Conservation (phyloP, 164 flowering plant species). For the Magnolia officinalis region DNA sequence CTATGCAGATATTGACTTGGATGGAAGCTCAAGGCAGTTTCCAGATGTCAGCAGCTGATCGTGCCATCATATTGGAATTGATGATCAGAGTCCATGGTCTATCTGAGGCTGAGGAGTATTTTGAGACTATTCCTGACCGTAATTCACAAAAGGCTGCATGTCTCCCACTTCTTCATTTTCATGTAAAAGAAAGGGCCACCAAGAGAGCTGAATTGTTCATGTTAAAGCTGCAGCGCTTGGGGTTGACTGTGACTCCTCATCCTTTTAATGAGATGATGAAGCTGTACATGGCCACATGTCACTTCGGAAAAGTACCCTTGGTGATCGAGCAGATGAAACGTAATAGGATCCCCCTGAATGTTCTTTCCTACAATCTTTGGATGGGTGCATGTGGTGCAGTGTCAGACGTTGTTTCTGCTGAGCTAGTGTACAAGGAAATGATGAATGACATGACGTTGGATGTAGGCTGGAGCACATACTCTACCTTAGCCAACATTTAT, state of each 20-base stretch:
- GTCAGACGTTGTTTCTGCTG: conserved; percentile 34
- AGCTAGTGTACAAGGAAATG: conserved; percentile 46
- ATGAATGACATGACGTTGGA: conserved; percentile 32
- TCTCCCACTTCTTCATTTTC: conserved; percentile 47
- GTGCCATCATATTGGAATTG: conserved; percentile 38
- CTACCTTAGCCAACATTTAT: conserved; percentile 48
- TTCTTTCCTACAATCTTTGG: conserved; percentile 65
- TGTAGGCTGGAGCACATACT: conserved; percentile 52
- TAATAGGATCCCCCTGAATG: conserved; percentile 37
- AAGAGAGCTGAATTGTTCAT: conserved; percentile 49
- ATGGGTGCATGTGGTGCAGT: conserved; percentile 40
- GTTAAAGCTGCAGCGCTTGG: conserved; percentile 38
- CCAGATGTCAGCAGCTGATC: conserved; percentile 35
- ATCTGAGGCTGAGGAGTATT: conserved; percentile 46
- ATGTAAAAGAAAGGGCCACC: conserved; percentile 33
- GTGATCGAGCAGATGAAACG: conserved; percentile 48
- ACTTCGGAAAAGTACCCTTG: conserved; percentile 34
- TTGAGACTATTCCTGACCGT: conserved; percentile 22
- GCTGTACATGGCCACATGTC: conserved; percentile 41
- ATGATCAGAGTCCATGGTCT: conserved; percentile 31
- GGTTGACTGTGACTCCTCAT: conserved; percentile 37
- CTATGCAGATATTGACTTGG: conserved; percentile 28
- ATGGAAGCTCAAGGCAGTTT: conserved; percentile 25
- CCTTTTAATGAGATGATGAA: conserved; percentile 64
- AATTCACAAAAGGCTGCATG: conserved; percentile 42